Conservation (phyloP, 257 asterid genomes). For the Fraxinus pennsylvanica region DNA sequence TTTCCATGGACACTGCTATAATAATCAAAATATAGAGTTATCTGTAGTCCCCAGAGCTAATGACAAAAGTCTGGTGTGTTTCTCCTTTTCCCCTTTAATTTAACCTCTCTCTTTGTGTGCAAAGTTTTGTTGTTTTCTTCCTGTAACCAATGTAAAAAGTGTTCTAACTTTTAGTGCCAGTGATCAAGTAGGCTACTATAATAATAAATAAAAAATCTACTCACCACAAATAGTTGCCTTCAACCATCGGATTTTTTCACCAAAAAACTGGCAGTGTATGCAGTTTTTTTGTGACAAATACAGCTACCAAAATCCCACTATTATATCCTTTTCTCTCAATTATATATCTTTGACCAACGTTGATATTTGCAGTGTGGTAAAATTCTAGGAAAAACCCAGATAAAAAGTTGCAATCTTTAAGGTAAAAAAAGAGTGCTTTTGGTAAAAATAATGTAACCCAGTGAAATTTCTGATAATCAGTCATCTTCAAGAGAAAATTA, state of each 20-base stretch:
- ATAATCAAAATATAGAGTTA: neutral
- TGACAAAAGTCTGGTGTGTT: conserved; percentile 16
- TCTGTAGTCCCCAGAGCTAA: neutral
- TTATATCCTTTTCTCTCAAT: neutral
- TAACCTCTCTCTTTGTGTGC: neutral
- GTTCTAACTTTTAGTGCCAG: conserved; percentile 26
- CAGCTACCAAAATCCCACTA: conserved; percentile 30
- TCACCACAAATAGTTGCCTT: conserved; percentile 10
- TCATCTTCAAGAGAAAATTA: conserved; percentile 33
- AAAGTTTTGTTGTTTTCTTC: conserved; percentile 28
- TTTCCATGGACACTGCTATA: too few relatives aligned
- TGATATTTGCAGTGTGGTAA: conserved; percentile 23
- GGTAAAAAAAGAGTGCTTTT: neutral
- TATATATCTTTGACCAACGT: conserved; percentile 16
- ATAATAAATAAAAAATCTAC: neutral
- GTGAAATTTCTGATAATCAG: conserved; percentile 25
- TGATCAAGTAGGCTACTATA: neutral
- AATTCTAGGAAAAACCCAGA: conserved; percentile 2
- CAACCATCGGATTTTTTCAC: conserved; percentile 24
- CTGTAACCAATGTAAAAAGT: conserved; percentile 22
- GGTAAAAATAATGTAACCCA: neutral
- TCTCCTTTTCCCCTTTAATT: neutral
- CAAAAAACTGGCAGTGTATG: conserved; percentile 12
- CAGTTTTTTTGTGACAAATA: conserved; percentile 25
- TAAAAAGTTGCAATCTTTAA: conserved; percentile 14